phyloP scores from a whole-genome alignment of 306 rosid genomes.

The barrel medic (Medicago truncatula) region DNA sequence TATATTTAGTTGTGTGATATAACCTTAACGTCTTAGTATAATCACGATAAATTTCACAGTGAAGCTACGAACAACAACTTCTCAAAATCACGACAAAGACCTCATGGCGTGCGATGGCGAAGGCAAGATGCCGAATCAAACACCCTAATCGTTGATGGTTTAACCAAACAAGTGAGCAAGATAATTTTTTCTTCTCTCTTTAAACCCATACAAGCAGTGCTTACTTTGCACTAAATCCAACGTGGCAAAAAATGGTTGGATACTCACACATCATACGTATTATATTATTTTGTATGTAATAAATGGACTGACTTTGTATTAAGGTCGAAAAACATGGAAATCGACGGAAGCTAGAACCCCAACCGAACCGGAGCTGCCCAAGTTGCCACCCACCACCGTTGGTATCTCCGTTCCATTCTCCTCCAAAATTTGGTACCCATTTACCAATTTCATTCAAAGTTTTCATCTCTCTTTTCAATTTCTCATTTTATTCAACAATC shows the following conservation, averaged over 20 bases:
- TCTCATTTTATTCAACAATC: background rate
- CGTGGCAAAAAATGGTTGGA: constrained; percentile 40
- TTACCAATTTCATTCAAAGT: background rate
- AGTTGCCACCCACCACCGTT: constrained; percentile 18
- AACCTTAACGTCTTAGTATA: too few relatives aligned
- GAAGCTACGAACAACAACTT: too few relatives aligned
- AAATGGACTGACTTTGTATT: background rate
- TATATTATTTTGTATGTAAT: background rate
- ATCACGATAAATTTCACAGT: too few relatives aligned
- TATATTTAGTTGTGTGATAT: too few relatives aligned
- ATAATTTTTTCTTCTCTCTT: too few relatives aligned
- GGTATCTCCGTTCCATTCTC: background rate
- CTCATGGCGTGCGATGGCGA: too few relatives aligned
- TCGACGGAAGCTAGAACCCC: constrained; percentile 3
- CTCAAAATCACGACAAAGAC: too few relatives aligned
- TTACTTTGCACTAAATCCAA: background rate
- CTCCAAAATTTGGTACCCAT: constrained; percentile 25
- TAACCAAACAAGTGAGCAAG: too few relatives aligned
- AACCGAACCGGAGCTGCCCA: constrained; percentile 20
- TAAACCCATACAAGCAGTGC: background rate
- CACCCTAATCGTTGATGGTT: too few relatives aligned
- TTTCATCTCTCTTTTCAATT: background rate
- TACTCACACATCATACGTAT: constrained; percentile 45
- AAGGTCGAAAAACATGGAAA: background rate
- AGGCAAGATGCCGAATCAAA: too few relatives aligned